Conservation (phyloP, 2,329 filamentous ascomycete genomes). For the Rasamsonia emersonii region DNA sequence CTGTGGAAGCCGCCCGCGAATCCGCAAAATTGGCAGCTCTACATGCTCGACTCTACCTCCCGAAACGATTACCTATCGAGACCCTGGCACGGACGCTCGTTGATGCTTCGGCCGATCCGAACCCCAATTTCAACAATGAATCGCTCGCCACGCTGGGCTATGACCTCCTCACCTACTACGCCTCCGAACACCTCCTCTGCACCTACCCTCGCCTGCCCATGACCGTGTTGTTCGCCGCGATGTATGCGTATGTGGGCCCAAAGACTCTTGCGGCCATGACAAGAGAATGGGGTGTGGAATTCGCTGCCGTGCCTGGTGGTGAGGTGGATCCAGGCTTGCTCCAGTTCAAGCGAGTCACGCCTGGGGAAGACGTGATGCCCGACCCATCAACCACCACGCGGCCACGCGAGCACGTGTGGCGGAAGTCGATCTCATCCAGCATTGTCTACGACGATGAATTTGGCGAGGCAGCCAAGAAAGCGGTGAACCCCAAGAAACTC, state of each 20-base stretch:
- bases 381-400: constrained; percentile 31
- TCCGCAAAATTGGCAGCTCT: constrained; percentile 90
- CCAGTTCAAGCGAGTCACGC: constrained; percentile 57
- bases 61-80: constrained; percentile 71
- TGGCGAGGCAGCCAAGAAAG: constrained; percentile 50
- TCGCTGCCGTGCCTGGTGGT: constrained; percentile 73
- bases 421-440: constrained; percentile 64
- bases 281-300: constrained; percentile 84
- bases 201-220: constrained; percentile 87
- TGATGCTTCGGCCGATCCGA: constrained; percentile 72
- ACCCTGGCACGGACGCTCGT: constrained; percentile 80
- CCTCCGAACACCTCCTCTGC: constrained; percentile 77
- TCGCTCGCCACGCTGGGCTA: constrained; percentile 73
- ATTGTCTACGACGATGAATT: constrained; percentile 80
- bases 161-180: constrained; percentile 80
- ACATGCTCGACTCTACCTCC: constrained; percentile 77
- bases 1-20: constrained; percentile 53
- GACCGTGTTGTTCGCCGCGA: constrained; percentile 74
- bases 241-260: constrained; percentile 74
- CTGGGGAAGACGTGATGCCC: constrained; percentile 35
- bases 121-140: constrained; percentile 78
- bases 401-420: constrained; percentile 49
- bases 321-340: constrained; percentile 89
- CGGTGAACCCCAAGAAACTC: constrained; percentile 20
- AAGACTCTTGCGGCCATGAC: constrained; percentile 66